phyloP scores from a whole-genome alignment of 768 basidiomycete species.

The Serendipita sp. region DNA sequence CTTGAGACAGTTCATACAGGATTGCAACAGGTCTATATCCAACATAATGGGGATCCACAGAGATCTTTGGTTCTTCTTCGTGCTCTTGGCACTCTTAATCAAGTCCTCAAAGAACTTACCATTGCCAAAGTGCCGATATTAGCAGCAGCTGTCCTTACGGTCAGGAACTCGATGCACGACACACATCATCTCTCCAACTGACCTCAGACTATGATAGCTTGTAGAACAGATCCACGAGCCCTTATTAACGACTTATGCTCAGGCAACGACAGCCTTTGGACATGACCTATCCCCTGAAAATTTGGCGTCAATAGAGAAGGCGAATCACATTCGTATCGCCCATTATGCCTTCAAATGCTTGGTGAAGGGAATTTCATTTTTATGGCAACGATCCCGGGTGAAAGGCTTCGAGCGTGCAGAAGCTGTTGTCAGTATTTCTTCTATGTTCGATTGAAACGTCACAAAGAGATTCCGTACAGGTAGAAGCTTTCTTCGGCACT shows the following conservation, averaged over 20 bases:
- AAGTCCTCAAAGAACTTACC: constrained; percentile 52
- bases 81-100: constrained; percentile 45
- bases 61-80: constrained; percentile 39
- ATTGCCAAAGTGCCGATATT: constrained; percentile 44
- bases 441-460: neutral
- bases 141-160: neutral
- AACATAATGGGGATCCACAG: constrained; percentile 25
- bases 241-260: constrained; percentile 48
- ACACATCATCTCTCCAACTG: neutral
- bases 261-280: constrained; percentile 27
- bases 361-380: constrained; percentile 51
- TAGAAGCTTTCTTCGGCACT: constrained; percentile 42
- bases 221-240: constrained; percentile 34
- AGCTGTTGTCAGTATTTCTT: constrained; percentile 32
- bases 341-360: constrained; percentile 66
- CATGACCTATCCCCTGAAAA: constrained; percentile 20
- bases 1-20: constrained; percentile 37
- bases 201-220: constrained; percentile 24
- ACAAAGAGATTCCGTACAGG: constrained; percentile 23
- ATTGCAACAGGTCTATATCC: constrained; percentile 33
- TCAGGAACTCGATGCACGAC: neutral
- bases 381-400: constrained; percentile 37
- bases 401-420: constrained; percentile 30
- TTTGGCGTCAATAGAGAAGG: constrained; percentile 24
- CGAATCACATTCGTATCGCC: constrained; percentile 35